phyloP scores from a whole-genome alignment of 352 stramenopile species.

The Aphanomyces cochlioides region DNA sequence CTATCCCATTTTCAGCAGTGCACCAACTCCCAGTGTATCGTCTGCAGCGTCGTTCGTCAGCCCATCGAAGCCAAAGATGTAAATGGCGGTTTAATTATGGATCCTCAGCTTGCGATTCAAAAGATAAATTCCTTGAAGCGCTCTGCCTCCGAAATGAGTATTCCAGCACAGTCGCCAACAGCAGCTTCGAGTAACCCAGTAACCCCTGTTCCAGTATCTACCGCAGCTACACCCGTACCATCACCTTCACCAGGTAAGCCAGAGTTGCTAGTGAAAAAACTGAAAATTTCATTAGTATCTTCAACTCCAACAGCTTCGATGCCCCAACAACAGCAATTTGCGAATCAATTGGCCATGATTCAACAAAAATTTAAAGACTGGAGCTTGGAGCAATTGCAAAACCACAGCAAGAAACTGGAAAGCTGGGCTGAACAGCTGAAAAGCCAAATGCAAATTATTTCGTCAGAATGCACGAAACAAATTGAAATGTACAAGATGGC shows the following conservation, averaged over 20 bases:
- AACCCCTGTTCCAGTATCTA: conserved; percentile 27
- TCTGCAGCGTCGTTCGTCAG: conserved; percentile 97
- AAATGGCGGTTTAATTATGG: conserved; percentile 77
- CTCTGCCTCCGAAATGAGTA: conserved; percentile 25
- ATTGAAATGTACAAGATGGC: conserved; percentile 71
- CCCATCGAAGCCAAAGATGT: conserved; percentile 95
- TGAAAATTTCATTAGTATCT: conserved; percentile 31
- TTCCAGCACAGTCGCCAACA: conserved; percentile 28
- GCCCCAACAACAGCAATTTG: background rate
- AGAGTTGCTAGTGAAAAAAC: conserved; percentile 18
- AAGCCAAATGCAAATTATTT: conserved; percentile 71
- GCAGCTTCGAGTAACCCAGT: conserved; percentile 25
- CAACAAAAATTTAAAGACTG: conserved; percentile 66
- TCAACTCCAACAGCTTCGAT: conserved; percentile 23
- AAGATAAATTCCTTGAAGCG: conserved; percentile 76
- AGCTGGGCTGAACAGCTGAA: conserved; percentile 75
- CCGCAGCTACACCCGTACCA: conserved; percentile 32
- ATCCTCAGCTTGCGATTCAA: conserved; percentile 66
- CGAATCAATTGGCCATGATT: conserved; percentile 58
- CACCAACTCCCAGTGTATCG: conserved; percentile 95
- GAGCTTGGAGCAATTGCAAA: conserved; percentile 66
- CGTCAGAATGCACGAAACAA: conserved; percentile 78
- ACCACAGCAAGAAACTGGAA: conserved; percentile 78
- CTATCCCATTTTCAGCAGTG: conserved; percentile 99
- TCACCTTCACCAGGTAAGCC: conserved; percentile 27